Conservation (phyloP, 805 yeast species). For the Ogataea parapolymorpha region DNA sequence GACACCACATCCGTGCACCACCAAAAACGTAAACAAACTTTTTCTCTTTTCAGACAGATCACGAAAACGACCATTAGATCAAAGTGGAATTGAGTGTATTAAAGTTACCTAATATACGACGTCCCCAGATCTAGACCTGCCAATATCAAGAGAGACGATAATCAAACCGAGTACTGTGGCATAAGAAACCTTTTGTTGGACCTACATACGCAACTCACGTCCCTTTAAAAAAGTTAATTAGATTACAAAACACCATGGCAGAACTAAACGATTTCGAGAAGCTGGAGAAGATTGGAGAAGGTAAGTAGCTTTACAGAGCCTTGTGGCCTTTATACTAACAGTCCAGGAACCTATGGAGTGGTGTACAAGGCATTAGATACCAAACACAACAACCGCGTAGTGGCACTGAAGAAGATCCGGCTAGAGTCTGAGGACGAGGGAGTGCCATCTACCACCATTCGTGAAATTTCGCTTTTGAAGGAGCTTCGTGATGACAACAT, state of each 20-base stretch:
- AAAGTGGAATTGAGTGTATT: neutral
- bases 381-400: conserved; percentile 86
- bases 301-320: conserved; percentile 36
- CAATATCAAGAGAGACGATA: neutral
- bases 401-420: conserved; percentile 92
- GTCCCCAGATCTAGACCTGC: neutral
- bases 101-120: neutral
- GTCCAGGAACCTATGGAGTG: conserved; percentile 86
- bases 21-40: conserved; percentile 17
- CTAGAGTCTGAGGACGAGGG: conserved; percentile 97
- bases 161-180: neutral
- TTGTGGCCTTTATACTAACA: neutral
- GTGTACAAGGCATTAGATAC: conserved; percentile 94
- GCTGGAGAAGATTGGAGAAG: conserved; percentile 96
- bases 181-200: neutral
- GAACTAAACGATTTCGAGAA: conserved; percentile 91
- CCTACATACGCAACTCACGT: neutral
- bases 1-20: conserved; percentile 6
- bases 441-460: conserved; percentile 95
- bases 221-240: neutral
- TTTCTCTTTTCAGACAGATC: conserved; percentile 18
- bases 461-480: conserved; percentile 91
- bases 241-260: conserved; percentile 47
- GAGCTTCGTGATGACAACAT: conserved; percentile 93
- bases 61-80: conserved; percentile 8